A percentile compares a stretch with the other conserved stretches of the same genome.
These are phyloP conservation scores for Penicillium sp. DNA, from an alignment of 2,329 filamentous ascomycete species.

Conservation along the genomic window DNA sequence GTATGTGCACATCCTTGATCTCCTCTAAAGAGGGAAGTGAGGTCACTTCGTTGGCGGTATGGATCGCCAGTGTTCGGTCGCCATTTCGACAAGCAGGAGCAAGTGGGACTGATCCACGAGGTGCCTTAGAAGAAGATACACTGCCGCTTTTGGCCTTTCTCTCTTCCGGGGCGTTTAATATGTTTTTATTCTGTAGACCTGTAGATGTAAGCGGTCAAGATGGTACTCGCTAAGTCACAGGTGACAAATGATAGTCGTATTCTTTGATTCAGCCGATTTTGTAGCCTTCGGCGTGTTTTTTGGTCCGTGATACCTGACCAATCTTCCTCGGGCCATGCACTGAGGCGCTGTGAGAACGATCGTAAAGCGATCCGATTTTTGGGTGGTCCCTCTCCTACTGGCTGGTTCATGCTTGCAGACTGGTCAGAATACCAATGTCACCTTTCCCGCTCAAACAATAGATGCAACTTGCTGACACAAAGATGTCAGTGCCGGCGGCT, in stretches of 20 bases:
- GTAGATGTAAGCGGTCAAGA: not conserved
- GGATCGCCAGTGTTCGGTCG: not conserved
- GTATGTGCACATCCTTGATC: not conserved
- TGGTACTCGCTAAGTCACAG: not conserved
- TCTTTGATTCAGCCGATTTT: slow-evolving; percentile 27
- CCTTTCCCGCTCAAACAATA: too few relatives aligned
- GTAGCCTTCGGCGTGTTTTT: slow-evolving; percentile 17
- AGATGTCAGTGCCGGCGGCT: too few relatives aligned
- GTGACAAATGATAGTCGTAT: not conserved
- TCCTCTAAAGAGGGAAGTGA: not conserved
- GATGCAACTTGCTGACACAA: too few relatives aligned
- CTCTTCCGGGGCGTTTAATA: not conserved
- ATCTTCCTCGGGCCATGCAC: slow-evolving; percentile 9
- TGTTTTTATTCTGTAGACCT: slow-evolving; percentile 6
- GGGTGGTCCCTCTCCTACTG: not conserved
- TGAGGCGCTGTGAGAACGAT: not conserved
- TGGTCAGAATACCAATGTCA: too few relatives aligned
- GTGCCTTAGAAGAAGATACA: too few relatives aligned
- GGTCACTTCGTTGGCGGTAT: not conserved
- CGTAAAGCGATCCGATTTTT: not conserved
- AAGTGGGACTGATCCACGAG: not conserved
- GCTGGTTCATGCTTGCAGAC: too few relatives aligned
- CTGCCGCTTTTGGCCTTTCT: not conserved
- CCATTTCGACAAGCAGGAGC: not conserved
- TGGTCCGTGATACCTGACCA: slow-evolving; percentile 17